Evolutionary conservation across 352 stramenopile genomes (phyloP), one percentile per base, ranked within the genome.

Genomic region (Globisporangium polare): DNA sequence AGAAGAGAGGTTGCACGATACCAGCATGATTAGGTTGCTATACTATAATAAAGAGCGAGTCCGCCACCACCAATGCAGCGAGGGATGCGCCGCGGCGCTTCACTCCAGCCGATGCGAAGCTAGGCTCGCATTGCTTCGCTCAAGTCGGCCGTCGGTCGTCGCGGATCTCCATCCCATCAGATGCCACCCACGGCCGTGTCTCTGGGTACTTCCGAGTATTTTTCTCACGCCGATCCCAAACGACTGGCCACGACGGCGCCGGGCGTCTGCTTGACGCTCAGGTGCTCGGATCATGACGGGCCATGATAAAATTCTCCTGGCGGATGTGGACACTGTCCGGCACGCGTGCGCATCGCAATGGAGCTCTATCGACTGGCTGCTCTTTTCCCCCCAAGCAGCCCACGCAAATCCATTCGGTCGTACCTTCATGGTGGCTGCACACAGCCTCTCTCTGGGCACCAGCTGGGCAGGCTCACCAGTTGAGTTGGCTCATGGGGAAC

Each of bases 281-380:
- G n/a, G 27, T 41, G 27, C 26, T 27, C 49, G 18, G 5, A 29
- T 17, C 24, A 22, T 53, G 47, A 31, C 47, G 7, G 24, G 27
- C 41, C 39, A 49, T 13, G 54, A 47, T 47, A 60, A 52, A 60
- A 26, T 60, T 60, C 54, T 60, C 13, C 52, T 58, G 52, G 33
- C 6, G 33, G 24, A 26, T 39, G 33, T 22, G 18, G 47, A 20
- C 41, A 47, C 41, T 18, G 41, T 24, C 41, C 37, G 37, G 37
- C 37, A 17, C 10, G 33, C 33, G 41, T 26, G 18, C 13, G 15
- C 13, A 54, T 54, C 39, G 26, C 7, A 24, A 6, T 39, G 17
- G 10, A 15, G 2, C 9, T 15, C 15, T 39, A 17, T 39, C 33
- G 33, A 3, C 33, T 15, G 33, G 33, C 33, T 39, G 33, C 9